Base-by-base conservation (phyloP, 2,329 filamentous ascomycete genomes). In the Aphanocladium album region DNA sequence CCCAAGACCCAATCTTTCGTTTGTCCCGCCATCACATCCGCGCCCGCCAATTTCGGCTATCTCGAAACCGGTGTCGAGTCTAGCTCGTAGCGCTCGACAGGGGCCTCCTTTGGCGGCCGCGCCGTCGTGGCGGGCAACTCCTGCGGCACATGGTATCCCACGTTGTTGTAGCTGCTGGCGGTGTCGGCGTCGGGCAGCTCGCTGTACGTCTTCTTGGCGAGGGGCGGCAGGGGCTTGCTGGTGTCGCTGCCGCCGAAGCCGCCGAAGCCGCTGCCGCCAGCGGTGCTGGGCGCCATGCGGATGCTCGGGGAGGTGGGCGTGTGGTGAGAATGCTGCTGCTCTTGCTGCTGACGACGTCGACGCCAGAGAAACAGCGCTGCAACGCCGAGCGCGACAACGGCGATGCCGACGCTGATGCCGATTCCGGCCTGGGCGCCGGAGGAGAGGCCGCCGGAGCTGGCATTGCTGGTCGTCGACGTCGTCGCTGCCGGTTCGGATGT, bases 381-480 rank as follows among this genome's bases (percentile, higher is more conserved):
- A 14, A 67, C 55, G 11, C 57, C 66, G 25, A 71, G 53, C 33
- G 62, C 65, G 23, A 74, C 57, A 46, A 67, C 64, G 45, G 60
- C 70, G 14, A 73, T 57, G 2, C 63, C 65, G 23, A 66, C 67
- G 17, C 70, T 71, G 33, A 73, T 63, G 5, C 68, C 70, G 25
- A 73, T 69, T 7, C 71, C 72, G 4, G 70, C 71, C 0, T 68
- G 67, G 1, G 68, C 70, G 23, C 67, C 71, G 5, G 68, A 35
- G 12, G 71, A 72, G 17, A 73, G 64, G 6, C 67, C 64, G 30
- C n/a, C 9, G 54, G 19, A 12, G 30, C 12, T 14, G 43, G 5
- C 16, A 1, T 49, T 7, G 39, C 25, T 12, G 14, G 54, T 39
- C n/a, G 61, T 57, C 30, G 27, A 53, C 12, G 64, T 51, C 17